Base-by-base conservation (phyloP, 257 asterid genomes). In the Nicotiana obtusifolia region DNA sequence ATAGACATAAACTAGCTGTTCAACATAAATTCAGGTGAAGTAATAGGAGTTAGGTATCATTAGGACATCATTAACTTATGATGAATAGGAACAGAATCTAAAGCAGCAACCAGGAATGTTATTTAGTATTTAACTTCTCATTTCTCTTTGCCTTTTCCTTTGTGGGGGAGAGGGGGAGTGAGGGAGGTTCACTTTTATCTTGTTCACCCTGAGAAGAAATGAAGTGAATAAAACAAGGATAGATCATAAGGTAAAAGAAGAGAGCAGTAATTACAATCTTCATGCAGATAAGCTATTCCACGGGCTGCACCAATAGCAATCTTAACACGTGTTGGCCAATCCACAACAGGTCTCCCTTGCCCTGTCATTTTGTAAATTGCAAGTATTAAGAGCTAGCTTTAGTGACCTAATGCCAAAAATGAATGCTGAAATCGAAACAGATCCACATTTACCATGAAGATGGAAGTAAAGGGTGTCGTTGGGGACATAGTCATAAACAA, bases 251-350 rank as follows among this genome's bases (percentile, higher is more conserved):
- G 7, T n/a, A 68, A 68, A 7, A 17, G 4, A 33, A 33, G 15
- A 44, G 68, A 62, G 69, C n/a, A 31, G 3, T 66, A 81, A 77
- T 90, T 92, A 93, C 99, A 96, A 87, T 96, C 99, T 90, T 94
- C 98, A 80, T 96, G 99, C 78, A 96, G 98, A 89, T 96, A 96
- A 78, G 98, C 97, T 80, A 96, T 88, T 84, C 98, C 99, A 9
- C 98, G 98, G 89, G 98, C 97, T 77, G 97, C 97, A 87, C 98
- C 99, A 61, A 92, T 77, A 52, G 97, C 98, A 82, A 96, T 88
- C 87, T 84, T 91, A 65, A 96, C 91, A 82, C 99, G 97, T 77
- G 86, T 84, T 80, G 87, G 86, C 99, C 99, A 96, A 87, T 89
- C 93, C 93, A 93, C 78, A 73, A 88, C 94, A 57, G 92, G 92